phyloP scores from a whole-genome alignment of 352 stramenopile species.

The Globisporangium rhizosaccharum region DNA sequence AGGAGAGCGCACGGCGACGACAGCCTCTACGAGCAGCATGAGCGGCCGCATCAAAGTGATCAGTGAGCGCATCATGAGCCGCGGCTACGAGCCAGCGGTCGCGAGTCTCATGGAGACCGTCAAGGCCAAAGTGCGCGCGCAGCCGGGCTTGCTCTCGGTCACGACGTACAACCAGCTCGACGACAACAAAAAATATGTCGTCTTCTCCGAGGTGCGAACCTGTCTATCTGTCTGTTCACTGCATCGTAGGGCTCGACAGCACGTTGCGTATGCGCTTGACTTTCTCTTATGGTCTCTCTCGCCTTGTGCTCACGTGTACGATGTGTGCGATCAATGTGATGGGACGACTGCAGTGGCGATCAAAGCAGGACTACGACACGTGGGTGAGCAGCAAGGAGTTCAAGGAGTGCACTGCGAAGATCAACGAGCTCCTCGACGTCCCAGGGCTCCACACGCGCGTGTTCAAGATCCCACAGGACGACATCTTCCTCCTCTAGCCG shows the following conservation, averaged over 20 bases:
- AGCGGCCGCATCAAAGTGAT: conserved; percentile 60
- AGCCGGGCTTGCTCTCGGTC: conserved; percentile 72
- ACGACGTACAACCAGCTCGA: conserved; percentile 74
- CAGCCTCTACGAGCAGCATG: conserved; percentile 16
- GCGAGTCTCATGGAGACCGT: conserved; percentile 83
- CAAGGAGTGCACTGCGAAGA: conserved; percentile 68
- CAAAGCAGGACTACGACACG: conserved; percentile 72
- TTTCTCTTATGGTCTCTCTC: neutral
- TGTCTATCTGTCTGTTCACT: neutral
- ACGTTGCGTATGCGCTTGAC: neutral
- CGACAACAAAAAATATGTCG: conserved; percentile 84
- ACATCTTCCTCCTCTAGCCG: conserved; percentile 77
- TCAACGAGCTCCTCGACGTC: conserved; percentile 83
- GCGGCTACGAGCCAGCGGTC: conserved; percentile 80
- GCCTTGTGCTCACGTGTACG: neutral
- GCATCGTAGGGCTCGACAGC: neutral
- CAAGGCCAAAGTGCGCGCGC: conserved; percentile 70
- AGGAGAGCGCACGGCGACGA: no score
- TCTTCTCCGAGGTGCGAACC: conserved; percentile 73
- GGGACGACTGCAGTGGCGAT: conserved; percentile 52
- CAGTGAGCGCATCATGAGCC: conserved; percentile 85
- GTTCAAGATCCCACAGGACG: conserved; percentile 71
- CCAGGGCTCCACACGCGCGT: conserved; percentile 77
- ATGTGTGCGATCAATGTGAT: neutral
- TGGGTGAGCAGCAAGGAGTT: conserved; percentile 78